Conservation (phyloP, 2,329 filamentous ascomycete species). For the Chaetomium sp. region DNA sequence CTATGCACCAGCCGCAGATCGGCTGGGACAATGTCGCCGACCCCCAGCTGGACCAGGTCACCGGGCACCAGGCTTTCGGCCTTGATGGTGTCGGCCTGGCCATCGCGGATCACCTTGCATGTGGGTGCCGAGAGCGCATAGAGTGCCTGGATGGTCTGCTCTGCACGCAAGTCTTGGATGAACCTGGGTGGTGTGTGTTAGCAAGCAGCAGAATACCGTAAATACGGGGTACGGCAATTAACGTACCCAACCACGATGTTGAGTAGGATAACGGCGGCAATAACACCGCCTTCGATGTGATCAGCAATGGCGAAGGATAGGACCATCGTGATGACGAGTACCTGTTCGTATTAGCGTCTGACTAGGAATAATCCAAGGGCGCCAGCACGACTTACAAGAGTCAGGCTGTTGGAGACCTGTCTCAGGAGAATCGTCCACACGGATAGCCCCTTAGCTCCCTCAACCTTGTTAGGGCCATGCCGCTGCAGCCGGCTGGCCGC, state of each 20-base stretch:
- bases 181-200: constrained; percentile 33
- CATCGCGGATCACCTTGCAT: constrained; percentile 52
- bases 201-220: background rate
- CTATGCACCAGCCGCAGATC: constrained; percentile 59
- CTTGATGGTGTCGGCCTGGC: constrained; percentile 44
- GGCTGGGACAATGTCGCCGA: constrained; percentile 64
- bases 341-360: constrained; percentile 28
- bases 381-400: constrained; percentile 35
- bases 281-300: constrained; percentile 61
- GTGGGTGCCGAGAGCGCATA: constrained; percentile 53
- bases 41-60: constrained; percentile 56
- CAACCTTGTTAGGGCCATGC: constrained; percentile 65
- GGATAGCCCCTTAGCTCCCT: constrained; percentile 64
- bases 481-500: constrained; percentile 58
- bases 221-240: background rate
- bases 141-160: constrained; percentile 56
- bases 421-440: constrained; percentile 70
- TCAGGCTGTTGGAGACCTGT: constrained; percentile 71
- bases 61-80: constrained; percentile 56
- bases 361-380: background rate
- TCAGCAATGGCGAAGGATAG: constrained; percentile 60
- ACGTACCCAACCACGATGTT: constrained; percentile 61
- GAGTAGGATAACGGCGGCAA: constrained; percentile 60
- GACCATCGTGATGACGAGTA: constrained; percentile 69
- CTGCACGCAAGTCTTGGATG: constrained; percentile 54